Base-by-base conservation (phyloP, 2,329 filamentous ascomycete species). In the Delphinella strobiligena region DNA sequence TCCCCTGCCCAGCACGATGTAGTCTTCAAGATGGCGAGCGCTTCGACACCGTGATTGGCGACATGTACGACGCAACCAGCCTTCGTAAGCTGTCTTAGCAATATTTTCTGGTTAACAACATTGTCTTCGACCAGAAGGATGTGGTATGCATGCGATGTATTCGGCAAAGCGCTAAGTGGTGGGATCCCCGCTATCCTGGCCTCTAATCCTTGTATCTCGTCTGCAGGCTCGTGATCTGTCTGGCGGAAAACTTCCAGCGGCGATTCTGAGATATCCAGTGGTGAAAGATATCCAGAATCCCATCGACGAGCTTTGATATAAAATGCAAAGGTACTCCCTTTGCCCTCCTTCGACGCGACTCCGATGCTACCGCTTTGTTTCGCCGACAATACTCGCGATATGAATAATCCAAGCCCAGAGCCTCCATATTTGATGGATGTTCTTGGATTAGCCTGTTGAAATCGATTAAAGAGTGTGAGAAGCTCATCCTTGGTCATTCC, bases 351-450 rank as follows among this genome's bases (percentile, higher is more conserved):
- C 0, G 75, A 78, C 2, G 64, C 61, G 10, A 82, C 74, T 1
- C 78, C 78, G 19, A 83, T 80, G 31, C 75, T 70, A 1, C 79
- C 79, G n/a, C 77, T 75, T 46, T 81, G 78, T 19, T 82, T 62
- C 51, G 82, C 78, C 1, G 76, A 77, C 11, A 83, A 64, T 19
- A 75, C 68, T 11, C 76, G 68, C 31, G 74, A 78, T 42, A 82
- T 82, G 51, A 81, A 82, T 0, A 83, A 61, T 0, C 79, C 79
- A 1, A 83, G 64, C 0, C 79, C 78, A 0, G 74, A 78, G 0
- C 78, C 79, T 14, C 79, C 79, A 47, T 82, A 80, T 44, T 79
- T 71, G 29, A 78, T 70, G 45, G 80, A 77, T 0, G 76, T 81
- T 42, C 69, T 72, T 4, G 75, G 72, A 15, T 71, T 79, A 0